Conservation (phyloP, 257 asterid genomes). For the Fraxinus anomala region DNA sequence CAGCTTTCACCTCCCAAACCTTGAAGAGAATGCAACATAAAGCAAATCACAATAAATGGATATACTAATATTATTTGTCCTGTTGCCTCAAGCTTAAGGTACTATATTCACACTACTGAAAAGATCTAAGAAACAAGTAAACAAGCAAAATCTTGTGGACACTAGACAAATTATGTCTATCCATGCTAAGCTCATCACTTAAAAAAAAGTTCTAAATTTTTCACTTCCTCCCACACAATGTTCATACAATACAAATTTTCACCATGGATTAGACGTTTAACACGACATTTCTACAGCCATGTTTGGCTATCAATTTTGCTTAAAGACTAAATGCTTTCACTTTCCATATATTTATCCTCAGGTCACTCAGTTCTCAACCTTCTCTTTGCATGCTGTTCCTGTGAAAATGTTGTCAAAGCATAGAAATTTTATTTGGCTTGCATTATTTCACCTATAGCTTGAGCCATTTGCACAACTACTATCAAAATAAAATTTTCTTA, state of each 20-base stretch:
- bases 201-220: background rate
- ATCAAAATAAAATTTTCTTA: too few species aligned
- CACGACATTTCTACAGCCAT: background rate
- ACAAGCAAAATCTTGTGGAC: background rate
- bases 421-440: background rate
- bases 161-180: background rate
- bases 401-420: background rate
- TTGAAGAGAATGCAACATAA: constrained; percentile 36
- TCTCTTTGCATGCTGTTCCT: background rate
- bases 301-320: background rate
- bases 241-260: background rate
- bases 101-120: background rate
- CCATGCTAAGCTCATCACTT: background rate
- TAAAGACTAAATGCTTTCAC: background rate
- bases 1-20: constrained; percentile 96
- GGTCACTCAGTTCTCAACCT: background rate
- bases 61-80: too few species aligned
- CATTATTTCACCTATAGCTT: background rate
- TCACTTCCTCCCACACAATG: background rate
- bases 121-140: background rate
- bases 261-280: too few species aligned
- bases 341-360: background rate
- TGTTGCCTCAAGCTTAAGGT: background rate
- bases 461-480: too few species aligned
- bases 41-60: too few species aligned